These are phyloP conservation scores for Pichia nakasei DNA, from an alignment of 805 yeast genomes.

Conservation along the genomic window DNA sequence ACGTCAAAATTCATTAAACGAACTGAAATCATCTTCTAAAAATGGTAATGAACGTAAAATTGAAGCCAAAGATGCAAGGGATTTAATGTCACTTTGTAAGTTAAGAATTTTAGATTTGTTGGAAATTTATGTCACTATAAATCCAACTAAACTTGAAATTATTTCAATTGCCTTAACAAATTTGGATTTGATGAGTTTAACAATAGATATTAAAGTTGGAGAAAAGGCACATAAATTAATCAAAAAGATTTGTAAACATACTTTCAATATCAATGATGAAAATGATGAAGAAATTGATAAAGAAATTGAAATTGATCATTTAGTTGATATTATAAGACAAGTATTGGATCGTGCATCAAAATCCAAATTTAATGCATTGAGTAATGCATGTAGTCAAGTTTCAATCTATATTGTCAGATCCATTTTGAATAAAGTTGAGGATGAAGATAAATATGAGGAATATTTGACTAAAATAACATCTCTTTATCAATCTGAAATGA, in stretches of 20 bases:
- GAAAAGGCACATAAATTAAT: conserved; percentile 67
- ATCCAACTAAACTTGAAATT: conserved; percentile 33
- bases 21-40: conserved; percentile 31
- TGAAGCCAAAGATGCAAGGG: conserved; percentile 72
- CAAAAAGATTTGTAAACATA: conserved; percentile 49
- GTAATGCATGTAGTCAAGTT: conserved; percentile 53
- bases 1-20: conserved; percentile 56
- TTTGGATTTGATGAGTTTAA: conserved; percentile 50
- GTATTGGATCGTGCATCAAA: conserved; percentile 38
- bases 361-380: conserved; percentile 39
- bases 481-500: conserved; percentile 46
- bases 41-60: conserved; percentile 57
- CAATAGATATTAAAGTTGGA: conserved; percentile 63
- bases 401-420: conserved; percentile 58
- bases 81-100: conserved; percentile 71
- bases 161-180: conserved; percentile 46
- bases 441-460: conserved; percentile 17
- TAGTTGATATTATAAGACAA: conserved; percentile 24
- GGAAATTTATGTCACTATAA: conserved; percentile 47
- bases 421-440: conserved; percentile 30
- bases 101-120: conserved; percentile 69
- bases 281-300: conserved; percentile 4
- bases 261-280: conserved; percentile 21
- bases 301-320: conserved; percentile 1
- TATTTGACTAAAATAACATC: conserved; percentile 39